Conservation (phyloP, 2,329 filamentous ascomycete genomes). For the Knufia petricola region DNA sequence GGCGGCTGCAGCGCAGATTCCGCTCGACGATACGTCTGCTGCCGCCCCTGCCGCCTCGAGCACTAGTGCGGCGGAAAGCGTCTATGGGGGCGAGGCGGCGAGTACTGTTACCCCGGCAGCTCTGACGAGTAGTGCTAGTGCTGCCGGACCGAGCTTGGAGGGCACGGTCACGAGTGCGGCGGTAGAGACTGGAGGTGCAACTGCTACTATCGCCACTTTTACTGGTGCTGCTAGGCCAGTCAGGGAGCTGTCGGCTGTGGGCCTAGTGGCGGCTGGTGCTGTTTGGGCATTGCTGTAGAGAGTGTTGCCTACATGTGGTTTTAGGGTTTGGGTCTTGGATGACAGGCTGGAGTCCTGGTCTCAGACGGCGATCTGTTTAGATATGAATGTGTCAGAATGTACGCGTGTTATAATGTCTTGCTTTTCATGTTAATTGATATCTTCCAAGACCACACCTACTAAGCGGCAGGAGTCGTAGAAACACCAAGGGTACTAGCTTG, state of each 20-base stretch:
- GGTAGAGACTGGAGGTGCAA: slow-evolving; percentile 6
- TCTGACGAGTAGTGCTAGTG: not conserved
- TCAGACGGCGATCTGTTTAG: too few relatives aligned
- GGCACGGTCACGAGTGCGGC: slow-evolving; percentile 4
- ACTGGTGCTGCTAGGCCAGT: slow-evolving; percentile 14
- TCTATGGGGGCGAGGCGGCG: not conserved
- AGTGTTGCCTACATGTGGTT: too few relatives aligned
- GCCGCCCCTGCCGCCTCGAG: slow-evolving; percentile 1
- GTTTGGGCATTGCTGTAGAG: slow-evolving; percentile 10
- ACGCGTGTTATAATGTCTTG: too few relatives aligned
- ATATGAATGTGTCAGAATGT: too few relatives aligned
- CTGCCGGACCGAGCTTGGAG: slow-evolving; percentile 8
- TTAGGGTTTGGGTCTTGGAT: too few relatives aligned
- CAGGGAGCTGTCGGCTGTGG: slow-evolving; percentile 9
- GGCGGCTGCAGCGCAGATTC: slow-evolving; percentile 15
- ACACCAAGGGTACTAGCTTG: too few relatives aligned
- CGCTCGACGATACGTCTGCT: slow-evolving; percentile 9
- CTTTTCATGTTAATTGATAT: too few relatives aligned
- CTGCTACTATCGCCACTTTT: slow-evolving; percentile 16
- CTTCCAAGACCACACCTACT: too few relatives aligned
- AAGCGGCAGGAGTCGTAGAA: too few relatives aligned
- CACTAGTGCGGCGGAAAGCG: slow-evolving; percentile 4
- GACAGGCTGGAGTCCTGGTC: too few relatives aligned
- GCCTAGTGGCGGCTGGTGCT: slow-evolving; percentile 13
- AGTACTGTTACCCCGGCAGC: slow-evolving; percentile 3